These are phyloP conservation scores for Thalassiosira oceanica DNA, from an alignment of 352 stramenopile genomes.

Conservation along the genomic window DNA sequence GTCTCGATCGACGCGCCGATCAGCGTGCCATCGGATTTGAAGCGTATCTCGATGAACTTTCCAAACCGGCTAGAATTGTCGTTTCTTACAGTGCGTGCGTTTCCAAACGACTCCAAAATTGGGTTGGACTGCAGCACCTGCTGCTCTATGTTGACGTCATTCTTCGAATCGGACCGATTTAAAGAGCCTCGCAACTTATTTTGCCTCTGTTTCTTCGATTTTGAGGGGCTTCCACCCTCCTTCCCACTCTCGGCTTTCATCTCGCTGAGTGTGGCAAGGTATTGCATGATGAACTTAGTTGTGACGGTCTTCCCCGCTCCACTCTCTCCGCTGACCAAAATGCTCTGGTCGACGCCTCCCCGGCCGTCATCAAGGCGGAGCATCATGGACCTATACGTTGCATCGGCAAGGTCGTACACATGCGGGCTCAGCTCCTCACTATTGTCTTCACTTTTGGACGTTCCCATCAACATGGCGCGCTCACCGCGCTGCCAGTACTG, in stretches of 20 bases:
- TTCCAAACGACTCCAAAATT: slow-evolving; percentile 90
- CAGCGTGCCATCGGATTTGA: slow-evolving; percentile 70
- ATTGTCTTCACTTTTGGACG: background rate
- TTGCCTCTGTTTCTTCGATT: slow-evolving; percentile 1
- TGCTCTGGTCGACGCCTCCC: slow-evolving; percentile 57
- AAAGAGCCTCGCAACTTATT: slow-evolving; percentile 1
- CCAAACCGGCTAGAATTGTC: slow-evolving; percentile 96
- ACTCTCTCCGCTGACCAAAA: slow-evolving; percentile 83
- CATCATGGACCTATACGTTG: slow-evolving; percentile 79
- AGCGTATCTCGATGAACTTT: slow-evolving; percentile 97
- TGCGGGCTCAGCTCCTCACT: slow-evolving; percentile 64
- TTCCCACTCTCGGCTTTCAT: background rate
- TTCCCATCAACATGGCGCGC: slow-evolving; percentile 14
- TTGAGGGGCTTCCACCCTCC: background rate
- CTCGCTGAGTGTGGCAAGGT: slow-evolving; percentile 84
- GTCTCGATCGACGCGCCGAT: slow-evolving; percentile 80
- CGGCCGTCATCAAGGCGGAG: slow-evolving; percentile 25
- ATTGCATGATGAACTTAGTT: slow-evolving; percentile 96
- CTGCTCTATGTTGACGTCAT: slow-evolving; percentile 76
- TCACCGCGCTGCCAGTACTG: slow-evolving; percentile 63
- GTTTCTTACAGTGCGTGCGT: slow-evolving; percentile 93
- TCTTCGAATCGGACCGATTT: background rate
- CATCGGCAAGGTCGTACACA: slow-evolving; percentile 80
- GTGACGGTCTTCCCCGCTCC: slow-evolving; percentile 95
- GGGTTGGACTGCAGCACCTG: slow-evolving; percentile 94